Conservation (phyloP, 106 monocot species). For the Allium sativum region DNA sequence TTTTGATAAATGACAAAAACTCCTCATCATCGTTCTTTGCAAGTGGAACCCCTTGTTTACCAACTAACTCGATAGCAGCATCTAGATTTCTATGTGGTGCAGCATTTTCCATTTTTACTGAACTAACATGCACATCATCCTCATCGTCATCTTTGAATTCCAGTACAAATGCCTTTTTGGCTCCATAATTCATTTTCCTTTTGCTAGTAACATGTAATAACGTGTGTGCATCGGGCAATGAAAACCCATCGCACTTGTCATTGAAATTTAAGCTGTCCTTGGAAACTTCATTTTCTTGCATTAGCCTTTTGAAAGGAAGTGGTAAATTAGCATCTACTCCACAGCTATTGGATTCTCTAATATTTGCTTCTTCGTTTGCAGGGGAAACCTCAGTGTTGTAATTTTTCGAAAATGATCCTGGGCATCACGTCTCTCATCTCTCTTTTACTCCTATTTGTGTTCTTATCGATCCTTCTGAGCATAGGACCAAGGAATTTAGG, state of each 20-base stretch:
- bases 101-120: constrained; percentile 46
- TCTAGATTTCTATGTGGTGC: constrained; percentile 43
- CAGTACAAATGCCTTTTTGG: neutral
- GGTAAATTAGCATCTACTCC: constrained; percentile 14
- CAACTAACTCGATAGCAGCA: constrained; percentile 42
- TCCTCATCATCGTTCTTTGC: constrained; percentile 57
- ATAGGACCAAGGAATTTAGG: no score
- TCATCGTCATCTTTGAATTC: constrained; percentile 11
- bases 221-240: constrained; percentile 45
- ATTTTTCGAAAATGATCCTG: no score
- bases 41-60: constrained; percentile 46
- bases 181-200: constrained; percentile 34
- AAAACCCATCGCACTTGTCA: constrained; percentile 17
- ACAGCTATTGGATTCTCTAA: neutral
- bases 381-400: no score
- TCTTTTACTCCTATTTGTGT: no score
- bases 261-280: constrained; percentile 16
- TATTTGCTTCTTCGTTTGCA: constrained; percentile 6
- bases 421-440: no score
- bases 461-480: no score
- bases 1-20: no score
- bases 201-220: constrained; percentile 75
- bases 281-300: constrained; percentile 37
- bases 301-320: constrained; percentile 33
- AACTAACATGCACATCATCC: constrained; percentile 35